phyloP scores from a whole-genome alignment of 768 basidiomycete genomes.

The Pulveroboletus ravenelii region DNA sequence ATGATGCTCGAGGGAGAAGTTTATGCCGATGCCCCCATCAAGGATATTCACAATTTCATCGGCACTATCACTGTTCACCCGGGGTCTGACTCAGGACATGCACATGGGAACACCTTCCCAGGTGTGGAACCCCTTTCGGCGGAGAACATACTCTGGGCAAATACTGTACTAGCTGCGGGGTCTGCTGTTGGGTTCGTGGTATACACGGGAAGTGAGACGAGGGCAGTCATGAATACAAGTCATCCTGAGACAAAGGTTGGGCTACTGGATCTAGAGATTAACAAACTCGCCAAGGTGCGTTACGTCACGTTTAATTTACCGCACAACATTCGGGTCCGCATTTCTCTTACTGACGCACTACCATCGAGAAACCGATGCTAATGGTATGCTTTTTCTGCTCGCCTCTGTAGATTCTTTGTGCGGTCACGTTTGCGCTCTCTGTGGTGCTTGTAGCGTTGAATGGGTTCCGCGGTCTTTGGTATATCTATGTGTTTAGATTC shows the following conservation, averaged over 20 bases:
- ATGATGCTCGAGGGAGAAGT: conserved; percentile 77
- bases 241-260: conserved; percentile 96
- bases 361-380: background rate
- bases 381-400: background rate
- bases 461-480: conserved; percentile 94
- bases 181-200: conserved; percentile 89
- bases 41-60: conserved; percentile 94
- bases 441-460: conserved; percentile 91
- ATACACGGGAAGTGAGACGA: conserved; percentile 91
- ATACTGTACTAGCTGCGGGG: conserved; percentile 95
- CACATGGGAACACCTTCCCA: conserved; percentile 34
- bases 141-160: conserved; percentile 95
- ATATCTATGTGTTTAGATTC: conserved; percentile 94
- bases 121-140: conserved; percentile 84
- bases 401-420: conserved; percentile 73
- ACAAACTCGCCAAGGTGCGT: conserved; percentile 85
- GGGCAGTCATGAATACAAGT: conserved; percentile 98
- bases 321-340: background rate
- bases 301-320: conserved; percentile 2
- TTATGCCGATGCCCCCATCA: conserved; percentile 93
- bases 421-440: conserved; percentile 89
- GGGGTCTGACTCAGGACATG: conserved; percentile 22
- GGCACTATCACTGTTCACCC: conserved; percentile 83
- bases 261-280: conserved; percentile 89
- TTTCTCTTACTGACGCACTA: background rate